phyloP scores from a whole-genome alignment of 2,329 filamentous ascomycete species.

The Paraphoma chrysanthemicola region DNA sequence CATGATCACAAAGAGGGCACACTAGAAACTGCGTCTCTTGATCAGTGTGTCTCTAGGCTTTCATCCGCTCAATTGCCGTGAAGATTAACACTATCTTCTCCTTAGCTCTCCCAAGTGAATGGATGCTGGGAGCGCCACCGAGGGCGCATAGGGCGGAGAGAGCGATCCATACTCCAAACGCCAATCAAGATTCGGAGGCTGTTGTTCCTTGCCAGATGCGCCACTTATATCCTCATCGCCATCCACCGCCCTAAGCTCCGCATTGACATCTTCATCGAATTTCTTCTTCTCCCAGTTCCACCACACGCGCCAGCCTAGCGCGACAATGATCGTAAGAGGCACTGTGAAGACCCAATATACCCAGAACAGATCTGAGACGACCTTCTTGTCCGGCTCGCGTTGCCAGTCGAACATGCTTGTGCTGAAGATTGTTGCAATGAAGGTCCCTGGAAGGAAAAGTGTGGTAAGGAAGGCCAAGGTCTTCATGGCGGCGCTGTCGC shows the following conservation, averaged over 20 bases:
- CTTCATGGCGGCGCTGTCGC: slow-evolving; percentile 48
- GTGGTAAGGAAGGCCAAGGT: slow-evolving; percentile 51
- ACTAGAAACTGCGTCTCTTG: too few species aligned
- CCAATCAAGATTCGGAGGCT: too few species aligned
- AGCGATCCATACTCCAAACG: too few species aligned
- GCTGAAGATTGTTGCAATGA: slow-evolving; percentile 40
- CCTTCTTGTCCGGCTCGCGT: background rate
- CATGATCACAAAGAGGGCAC: too few species aligned
- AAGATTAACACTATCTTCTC: too few species aligned
- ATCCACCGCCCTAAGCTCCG: background rate
- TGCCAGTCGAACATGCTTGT: slow-evolving; percentile 17
- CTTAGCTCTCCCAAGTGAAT: too few species aligned
- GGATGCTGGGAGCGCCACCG: too few species aligned
- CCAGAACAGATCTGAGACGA: slow-evolving; percentile 14
- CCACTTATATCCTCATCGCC: too few species aligned
- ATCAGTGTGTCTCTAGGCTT: too few species aligned
- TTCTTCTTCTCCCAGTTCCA: slow-evolving; percentile 6
- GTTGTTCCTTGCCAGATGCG: too few species aligned
- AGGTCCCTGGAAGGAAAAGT: slow-evolving; percentile 51
- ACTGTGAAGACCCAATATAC: slow-evolving; percentile 16
- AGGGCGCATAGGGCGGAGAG: too few species aligned
- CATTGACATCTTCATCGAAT: background rate
- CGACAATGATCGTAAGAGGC: slow-evolving; percentile 8
- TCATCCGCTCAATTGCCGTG: too few species aligned
- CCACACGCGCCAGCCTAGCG: slow-evolving; percentile 8